phyloP scores from a whole-genome alignment of 108 stramenopile genomes.

The Parmales sp. region DNA sequence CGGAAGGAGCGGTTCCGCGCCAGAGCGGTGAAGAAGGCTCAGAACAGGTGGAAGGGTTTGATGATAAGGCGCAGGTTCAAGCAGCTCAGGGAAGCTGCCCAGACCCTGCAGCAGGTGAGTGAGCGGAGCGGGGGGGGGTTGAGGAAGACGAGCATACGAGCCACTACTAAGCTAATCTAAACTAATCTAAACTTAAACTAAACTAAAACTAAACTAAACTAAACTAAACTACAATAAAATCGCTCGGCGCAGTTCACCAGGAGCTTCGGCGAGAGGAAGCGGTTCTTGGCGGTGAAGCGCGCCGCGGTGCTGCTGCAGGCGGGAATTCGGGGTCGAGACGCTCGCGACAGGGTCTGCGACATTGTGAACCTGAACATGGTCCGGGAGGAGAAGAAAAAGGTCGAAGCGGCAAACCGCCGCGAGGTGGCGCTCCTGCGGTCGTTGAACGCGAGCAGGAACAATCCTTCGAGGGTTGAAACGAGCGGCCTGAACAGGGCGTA shows the following conservation, averaged over 20 bases:
- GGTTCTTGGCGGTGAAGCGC: background rate
- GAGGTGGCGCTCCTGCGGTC: background rate
- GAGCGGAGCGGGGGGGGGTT: background rate
- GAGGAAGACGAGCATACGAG: too few species aligned
- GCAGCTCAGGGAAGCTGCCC: background rate
- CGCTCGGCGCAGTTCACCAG: too few species aligned
- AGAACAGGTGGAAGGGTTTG: constrained; percentile 9
- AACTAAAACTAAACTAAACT: too few species aligned
- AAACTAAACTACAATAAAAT: too few species aligned
- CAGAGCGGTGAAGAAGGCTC: constrained; percentile 9
- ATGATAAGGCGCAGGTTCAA: background rate
- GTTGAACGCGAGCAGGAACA: constrained; percentile 2
- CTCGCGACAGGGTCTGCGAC: constrained; percentile 3
- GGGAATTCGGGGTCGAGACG: background rate
- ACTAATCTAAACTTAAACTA: too few species aligned
- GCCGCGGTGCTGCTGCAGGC: background rate
- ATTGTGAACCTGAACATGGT: background rate
- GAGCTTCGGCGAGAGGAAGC: too few species aligned
- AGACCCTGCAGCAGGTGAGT: constrained; percentile 1
- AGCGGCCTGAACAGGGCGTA: background rate
- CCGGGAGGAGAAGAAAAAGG: background rate
- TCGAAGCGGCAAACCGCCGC: background rate
- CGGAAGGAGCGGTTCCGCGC: constrained; percentile 12
- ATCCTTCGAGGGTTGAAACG: too few species aligned
- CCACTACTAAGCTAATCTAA: too few species aligned